Percentiles rank a stretch among this genome's conserved stretches.
These are phyloP conservation scores for Apophysomyces elegans DNA, from an alignment of 371 early-diverging fungal species.

Conservation along the genomic window DNA sequence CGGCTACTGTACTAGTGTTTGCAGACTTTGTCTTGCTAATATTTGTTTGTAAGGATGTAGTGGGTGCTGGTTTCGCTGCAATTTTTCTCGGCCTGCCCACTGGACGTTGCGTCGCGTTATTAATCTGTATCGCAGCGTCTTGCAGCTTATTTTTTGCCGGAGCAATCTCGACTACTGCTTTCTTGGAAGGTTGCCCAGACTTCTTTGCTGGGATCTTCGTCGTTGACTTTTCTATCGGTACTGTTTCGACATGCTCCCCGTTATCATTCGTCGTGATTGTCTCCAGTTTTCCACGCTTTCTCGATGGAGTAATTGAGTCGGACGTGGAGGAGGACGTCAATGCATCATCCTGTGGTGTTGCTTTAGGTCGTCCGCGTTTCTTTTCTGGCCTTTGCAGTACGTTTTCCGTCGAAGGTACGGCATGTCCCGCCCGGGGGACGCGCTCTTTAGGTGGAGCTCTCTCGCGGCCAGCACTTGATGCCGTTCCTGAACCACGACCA, in stretches of 20 bases:
- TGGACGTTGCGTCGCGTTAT: background rate
- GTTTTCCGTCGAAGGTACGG: background rate
- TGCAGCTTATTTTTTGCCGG: background rate
- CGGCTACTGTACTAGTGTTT: background rate
- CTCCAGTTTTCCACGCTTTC: background rate
- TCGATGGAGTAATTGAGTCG: background rate
- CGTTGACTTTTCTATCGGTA: too few species aligned
- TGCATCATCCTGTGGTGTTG: too few species aligned
- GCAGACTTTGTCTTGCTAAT: background rate
- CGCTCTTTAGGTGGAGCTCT: too few species aligned
- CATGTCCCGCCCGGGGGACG: background rate
- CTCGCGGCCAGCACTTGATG: too few species aligned
- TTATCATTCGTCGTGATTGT: background rate
- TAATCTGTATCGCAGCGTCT: background rate
- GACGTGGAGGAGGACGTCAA: background rate
- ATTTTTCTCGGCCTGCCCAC: background rate
- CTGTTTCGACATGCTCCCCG: too few species aligned
- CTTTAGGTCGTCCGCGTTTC: background rate
- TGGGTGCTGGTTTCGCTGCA: background rate
- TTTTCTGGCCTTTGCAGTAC: background rate
- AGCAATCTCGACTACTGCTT: background rate
- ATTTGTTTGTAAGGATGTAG: background rate
- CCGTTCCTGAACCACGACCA: background rate
- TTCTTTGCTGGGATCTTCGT: too few species aligned
- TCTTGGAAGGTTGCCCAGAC: too few species aligned